phyloP scores from a whole-genome alignment of 495 filamentous ascomycete genomes.

The Talaromyces ruber region DNA sequence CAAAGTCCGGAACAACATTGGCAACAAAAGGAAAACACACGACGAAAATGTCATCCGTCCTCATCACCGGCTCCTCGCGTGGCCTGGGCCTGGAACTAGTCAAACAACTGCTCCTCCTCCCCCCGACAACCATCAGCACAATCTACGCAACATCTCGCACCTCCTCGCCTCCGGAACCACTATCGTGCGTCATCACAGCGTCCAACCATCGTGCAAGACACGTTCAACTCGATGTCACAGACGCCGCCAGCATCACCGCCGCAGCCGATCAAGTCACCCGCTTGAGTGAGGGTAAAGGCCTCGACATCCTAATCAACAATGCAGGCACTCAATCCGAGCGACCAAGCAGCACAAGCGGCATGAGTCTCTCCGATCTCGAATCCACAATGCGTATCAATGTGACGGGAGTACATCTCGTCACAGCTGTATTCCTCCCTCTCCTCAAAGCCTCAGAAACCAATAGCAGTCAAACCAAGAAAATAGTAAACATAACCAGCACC shows the following conservation, averaged over 20 bases:
- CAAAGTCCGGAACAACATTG: too few species aligned
- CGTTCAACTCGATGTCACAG: constrained; percentile 35
- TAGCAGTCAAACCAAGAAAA: constrained; percentile 5
- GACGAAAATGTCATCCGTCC: constrained; percentile 21
- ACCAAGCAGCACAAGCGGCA: constrained; percentile 4
- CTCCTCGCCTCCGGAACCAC: constrained; percentile 11
- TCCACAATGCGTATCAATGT: constrained; percentile 9
- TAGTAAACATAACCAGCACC: constrained; percentile 30
- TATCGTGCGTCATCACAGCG: constrained; percentile 15
- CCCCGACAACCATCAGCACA: constrained; percentile 17
- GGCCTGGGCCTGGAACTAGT: constrained; percentile 32
- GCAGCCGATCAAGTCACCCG: constrained; percentile 26
- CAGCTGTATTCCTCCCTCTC: constrained; percentile 1
- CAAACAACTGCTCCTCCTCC: constrained; percentile 19
- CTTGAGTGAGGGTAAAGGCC: constrained; percentile 22
- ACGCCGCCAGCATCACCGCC: constrained; percentile 31
- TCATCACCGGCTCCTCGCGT: constrained; percentile 32
- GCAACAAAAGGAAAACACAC: too few species aligned
- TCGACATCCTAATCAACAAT: constrained; percentile 13
- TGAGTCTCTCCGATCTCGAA: constrained; percentile 3
- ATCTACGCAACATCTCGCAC: constrained; percentile 30
- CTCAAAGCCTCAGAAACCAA: not conserved
- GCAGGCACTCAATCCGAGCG: constrained; percentile 7
- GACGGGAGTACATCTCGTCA: constrained; percentile 8
- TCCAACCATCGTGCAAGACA: constrained; percentile 29